Evolutionary conservation across 1,284 basidiomycete species (phyloP).

Genomic region (Irpex rosettiformis): DNA sequence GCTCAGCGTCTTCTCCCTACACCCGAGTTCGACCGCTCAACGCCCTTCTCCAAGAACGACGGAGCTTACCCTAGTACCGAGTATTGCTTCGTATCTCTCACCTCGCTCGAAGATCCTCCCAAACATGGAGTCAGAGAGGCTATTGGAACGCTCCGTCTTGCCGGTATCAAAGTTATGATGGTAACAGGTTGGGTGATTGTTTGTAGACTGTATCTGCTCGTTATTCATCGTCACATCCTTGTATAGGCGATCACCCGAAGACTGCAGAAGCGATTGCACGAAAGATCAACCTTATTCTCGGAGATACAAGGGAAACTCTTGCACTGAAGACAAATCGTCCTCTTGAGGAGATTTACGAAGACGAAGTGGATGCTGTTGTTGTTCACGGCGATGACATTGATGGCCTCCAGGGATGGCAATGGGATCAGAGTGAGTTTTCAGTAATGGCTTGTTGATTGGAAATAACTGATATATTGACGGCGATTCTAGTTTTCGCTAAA

Average conservation of each 20-base stretch:
- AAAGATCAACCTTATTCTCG: conserved; percentile 62
- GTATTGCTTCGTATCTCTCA: conserved; percentile 61
- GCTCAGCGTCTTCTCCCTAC: conserved; percentile 53
- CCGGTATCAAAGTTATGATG: conserved; percentile 74
- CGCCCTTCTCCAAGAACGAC: conserved; percentile 53
- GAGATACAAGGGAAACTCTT: conserved; percentile 60
- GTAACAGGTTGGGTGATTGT: conserved; percentile 44
- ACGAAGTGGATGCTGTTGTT: conserved; percentile 62
- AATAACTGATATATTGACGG: not conserved
- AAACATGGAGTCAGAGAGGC: conserved; percentile 70
- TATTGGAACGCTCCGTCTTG: conserved; percentile 61
- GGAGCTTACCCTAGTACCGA: conserved; percentile 48
- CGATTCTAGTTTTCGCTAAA: conserved; percentile 51
- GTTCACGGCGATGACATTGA: conserved; percentile 68
- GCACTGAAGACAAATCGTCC: conserved; percentile 50
- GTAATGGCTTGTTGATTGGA: conserved; percentile 3
- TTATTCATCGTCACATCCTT: not conserved
- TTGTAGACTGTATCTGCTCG: not conserved
- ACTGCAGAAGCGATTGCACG: conserved; percentile 68
- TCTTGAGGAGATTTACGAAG: conserved; percentile 60
- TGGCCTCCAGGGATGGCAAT: conserved; percentile 60
- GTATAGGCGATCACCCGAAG: conserved; percentile 59
- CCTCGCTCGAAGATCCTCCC: conserved; percentile 67
- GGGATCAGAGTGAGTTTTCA: conserved; percentile 55
- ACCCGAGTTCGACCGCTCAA: conserved; percentile 41